Conservation (phyloP, 2,329 filamentous ascomycete species). For the Colletotrichum acutatum region DNA sequence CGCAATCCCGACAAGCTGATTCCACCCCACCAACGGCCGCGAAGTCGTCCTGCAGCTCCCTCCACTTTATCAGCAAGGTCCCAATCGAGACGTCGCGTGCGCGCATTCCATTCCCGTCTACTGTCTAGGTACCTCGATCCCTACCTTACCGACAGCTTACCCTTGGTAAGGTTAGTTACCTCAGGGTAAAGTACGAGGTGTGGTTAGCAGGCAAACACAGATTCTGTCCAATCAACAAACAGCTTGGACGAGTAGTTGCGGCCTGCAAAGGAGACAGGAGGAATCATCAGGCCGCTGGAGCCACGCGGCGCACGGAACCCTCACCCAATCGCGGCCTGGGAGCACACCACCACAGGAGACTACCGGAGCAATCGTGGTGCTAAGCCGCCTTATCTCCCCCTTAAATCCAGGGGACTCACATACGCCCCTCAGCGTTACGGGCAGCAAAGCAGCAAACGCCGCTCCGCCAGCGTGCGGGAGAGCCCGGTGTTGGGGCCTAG, state of each 20-base stretch:
- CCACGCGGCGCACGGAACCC: constrained; percentile 23
- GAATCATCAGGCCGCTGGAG: constrained; percentile 11
- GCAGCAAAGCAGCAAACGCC: not conserved
- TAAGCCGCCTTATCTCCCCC: constrained; percentile 21
- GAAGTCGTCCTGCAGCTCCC: not conserved
- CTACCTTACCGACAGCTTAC: too few relatives aligned
- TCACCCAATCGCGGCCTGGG: not conserved
- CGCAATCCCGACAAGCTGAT: not conserved
- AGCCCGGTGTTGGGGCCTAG: not conserved
- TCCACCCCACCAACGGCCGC: not conserved
- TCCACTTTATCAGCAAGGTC: not conserved
- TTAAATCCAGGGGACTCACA: constrained; percentile 17
- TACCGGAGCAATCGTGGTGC: not conserved
- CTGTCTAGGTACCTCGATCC: not conserved
- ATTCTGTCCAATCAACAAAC: constrained; percentile 3
- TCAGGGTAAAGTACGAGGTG: not conserved
- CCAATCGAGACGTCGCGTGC: constrained; percentile 17
- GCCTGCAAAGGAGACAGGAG: not conserved
- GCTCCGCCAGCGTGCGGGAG: not conserved
- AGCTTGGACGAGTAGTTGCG: not conserved
- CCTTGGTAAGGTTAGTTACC: too few relatives aligned
- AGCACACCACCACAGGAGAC: constrained; percentile 1
- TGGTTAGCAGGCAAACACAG: not conserved
- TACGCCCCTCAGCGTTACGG: not conserved
- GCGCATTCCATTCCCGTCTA: constrained; percentile 7